phyloP scores from a whole-genome alignment of 441 rosid genomes.

The Croton setiger region DNA sequence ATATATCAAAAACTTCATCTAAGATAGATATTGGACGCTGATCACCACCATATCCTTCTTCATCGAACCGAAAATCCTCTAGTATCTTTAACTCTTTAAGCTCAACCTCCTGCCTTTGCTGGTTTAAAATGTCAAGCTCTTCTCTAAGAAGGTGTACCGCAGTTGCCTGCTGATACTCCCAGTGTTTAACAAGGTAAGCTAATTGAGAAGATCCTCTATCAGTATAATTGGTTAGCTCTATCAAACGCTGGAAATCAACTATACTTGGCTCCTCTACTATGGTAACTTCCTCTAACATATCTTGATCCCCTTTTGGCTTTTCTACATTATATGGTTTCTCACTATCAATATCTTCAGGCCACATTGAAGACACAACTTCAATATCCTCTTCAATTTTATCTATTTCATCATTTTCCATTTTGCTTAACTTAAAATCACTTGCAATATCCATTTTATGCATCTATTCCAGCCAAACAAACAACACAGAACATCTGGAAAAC shows the following conservation, averaged over 20 bases:
- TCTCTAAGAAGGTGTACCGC: slow-evolving; percentile 73
- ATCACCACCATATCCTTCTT: slow-evolving; percentile 44
- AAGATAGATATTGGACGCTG: slow-evolving; percentile 59
- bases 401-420: slow-evolving; percentile 58
- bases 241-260: slow-evolving; percentile 64
- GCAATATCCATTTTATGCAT: slow-evolving; percentile 15
- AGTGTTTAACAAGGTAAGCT: slow-evolving; percentile 75
- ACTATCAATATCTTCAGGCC: slow-evolving; percentile 87
- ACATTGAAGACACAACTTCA: slow-evolving; percentile 86
- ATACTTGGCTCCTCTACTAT: slow-evolving; percentile 51
- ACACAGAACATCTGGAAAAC: slow-evolving; percentile 16
- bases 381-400: slow-evolving; percentile 81
- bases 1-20: slow-evolving; percentile 48
- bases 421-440: slow-evolving; percentile 39
- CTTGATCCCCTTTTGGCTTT: slow-evolving; percentile 72
- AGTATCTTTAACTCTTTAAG: slow-evolving; percentile 77
- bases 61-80: slow-evolving; percentile 84
- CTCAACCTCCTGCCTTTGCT: slow-evolving; percentile 81
- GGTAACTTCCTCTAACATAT: slow-evolving; percentile 82
- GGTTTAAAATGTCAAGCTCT: slow-evolving; percentile 72
- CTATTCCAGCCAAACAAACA: slow-evolving; percentile 16
- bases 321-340: slow-evolving; percentile 92
- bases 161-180: slow-evolving; percentile 82
- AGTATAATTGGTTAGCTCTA: slow-evolving; percentile 55
- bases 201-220: slow-evolving; percentile 78